Conservation (phyloP, 768 basidiomycete genomes). For the Naematelia aurantialba region DNA sequence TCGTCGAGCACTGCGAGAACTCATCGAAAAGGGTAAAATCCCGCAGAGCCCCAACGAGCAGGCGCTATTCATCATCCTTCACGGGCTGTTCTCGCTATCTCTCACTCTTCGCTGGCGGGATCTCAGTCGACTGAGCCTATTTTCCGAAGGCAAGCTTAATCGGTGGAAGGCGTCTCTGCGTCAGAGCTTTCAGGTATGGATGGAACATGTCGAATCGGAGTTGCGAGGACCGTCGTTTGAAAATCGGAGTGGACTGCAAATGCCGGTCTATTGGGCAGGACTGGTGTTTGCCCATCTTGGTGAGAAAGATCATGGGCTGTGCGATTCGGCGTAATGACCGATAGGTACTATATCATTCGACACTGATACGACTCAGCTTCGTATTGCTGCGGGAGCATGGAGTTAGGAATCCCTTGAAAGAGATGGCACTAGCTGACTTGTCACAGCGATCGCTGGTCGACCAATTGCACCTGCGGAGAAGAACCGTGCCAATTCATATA, state of each 20-base stretch:
- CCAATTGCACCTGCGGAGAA: not conserved
- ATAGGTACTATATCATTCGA: conserved; percentile 5
- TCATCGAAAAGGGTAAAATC: conserved; percentile 5
- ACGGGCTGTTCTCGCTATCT: conserved; percentile 7
- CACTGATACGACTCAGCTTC: conserved; percentile 9
- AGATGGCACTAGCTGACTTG: not conserved
- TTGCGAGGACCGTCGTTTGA: not conserved
- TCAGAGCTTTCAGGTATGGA: conserved; percentile 6
- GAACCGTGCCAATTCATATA: not conserved
- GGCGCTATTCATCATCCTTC: conserved; percentile 6
- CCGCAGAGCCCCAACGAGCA: conserved; percentile 1
- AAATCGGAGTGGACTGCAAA: not conserved
- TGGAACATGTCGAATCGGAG: conserved; percentile 2
- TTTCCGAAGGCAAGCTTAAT: conserved; percentile 2
- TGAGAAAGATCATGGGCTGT: not conserved
- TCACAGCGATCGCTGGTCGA: conserved; percentile 2
- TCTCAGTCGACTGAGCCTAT: conserved; percentile 1
- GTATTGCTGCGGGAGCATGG: conserved; percentile 2
- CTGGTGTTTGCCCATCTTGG: conserved; percentile 5
- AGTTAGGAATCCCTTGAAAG: not conserved
- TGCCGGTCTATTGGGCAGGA: conserved; percentile 7
- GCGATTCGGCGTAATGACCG: not conserved
- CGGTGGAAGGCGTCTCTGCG: conserved; percentile 3
- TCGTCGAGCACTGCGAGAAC: conserved; percentile 1
- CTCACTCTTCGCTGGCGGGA: conserved; percentile 6